Conservation (phyloP, 2,329 filamentous ascomycete genomes). For the Boeremia lycopersici region DNA sequence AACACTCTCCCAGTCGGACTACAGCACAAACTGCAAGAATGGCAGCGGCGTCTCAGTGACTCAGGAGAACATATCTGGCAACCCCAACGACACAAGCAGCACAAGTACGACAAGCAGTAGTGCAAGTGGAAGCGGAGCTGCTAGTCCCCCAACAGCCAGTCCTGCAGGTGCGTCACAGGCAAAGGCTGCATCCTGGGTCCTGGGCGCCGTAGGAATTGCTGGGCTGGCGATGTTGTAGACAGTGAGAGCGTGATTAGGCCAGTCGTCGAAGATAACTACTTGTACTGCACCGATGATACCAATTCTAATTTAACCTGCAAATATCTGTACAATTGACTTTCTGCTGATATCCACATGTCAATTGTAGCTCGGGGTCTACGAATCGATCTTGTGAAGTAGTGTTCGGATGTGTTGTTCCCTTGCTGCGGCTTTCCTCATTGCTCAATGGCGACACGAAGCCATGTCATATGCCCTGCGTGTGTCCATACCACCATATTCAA, state of each 20-base stretch:
- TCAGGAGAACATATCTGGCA: constrained; percentile 48
- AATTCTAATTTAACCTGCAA: neutral
- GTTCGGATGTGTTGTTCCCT: no score
- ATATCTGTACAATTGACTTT: neutral
- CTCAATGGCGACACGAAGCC: no score
- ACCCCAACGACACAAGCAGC: constrained; percentile 55
- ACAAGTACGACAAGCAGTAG: constrained; percentile 45
- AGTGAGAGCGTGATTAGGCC: neutral
- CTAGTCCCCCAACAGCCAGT: constrained; percentile 21
- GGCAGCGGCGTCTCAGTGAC: constrained; percentile 60
- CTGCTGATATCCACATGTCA: neutral
- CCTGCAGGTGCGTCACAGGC: constrained; percentile 33
- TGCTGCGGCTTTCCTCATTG: no score
- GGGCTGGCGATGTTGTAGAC: constrained; percentile 37
- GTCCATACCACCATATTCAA: no score
- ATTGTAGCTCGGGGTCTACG: no score
- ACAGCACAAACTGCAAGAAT: constrained; percentile 61
- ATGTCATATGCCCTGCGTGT: no score
- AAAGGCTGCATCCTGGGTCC: constrained; percentile 40
- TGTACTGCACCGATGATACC: constrained; percentile 6
- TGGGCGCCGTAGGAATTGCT: constrained; percentile 45
- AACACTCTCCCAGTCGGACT: constrained; percentile 54
- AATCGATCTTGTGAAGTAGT: no score
- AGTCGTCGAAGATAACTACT: neutral
- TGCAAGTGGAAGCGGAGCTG: constrained; percentile 22